These are phyloP conservation scores for Fallopia convolvulus DNA, from an alignment of 148 eudicot genomes.

Conservation along the genomic window DNA sequence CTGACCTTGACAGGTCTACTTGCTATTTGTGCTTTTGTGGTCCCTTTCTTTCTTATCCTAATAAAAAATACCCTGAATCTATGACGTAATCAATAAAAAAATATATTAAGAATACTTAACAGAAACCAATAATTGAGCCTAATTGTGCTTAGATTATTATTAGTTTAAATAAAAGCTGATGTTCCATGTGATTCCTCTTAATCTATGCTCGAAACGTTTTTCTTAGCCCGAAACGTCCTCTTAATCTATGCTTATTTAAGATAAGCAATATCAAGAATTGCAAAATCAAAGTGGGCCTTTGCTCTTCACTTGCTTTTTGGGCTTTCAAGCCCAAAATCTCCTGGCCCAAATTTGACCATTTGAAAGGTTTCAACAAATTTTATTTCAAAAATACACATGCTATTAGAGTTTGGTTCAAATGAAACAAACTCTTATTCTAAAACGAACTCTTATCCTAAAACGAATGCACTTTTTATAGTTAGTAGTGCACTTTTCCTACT, in stretches of 20 bases:
- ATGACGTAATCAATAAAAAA: conserved; percentile 5
- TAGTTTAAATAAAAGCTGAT: background rate
- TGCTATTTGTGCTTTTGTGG: background rate
- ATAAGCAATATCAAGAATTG: background rate
- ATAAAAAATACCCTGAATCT: background rate
- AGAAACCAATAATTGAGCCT: background rate
- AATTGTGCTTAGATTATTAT: background rate
- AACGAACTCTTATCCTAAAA: too few relatives aligned
- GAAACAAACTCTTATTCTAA: too few relatives aligned
- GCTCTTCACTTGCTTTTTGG: background rate
- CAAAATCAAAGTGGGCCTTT: background rate
- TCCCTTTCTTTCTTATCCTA: background rate
- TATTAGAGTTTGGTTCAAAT: too few relatives aligned
- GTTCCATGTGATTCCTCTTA: conserved; percentile 3
- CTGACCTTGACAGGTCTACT: background rate
- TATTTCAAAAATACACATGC: too few relatives aligned
- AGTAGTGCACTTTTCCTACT: too few relatives aligned
- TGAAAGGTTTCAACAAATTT: too few relatives aligned
- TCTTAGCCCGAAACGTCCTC: background rate
- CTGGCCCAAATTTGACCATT: background rate
- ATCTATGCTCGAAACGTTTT: background rate
- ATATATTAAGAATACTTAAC: background rate
- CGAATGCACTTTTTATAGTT: too few relatives aligned
- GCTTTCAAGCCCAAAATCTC: background rate
- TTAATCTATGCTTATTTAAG: background rate